Conservation (phyloP, 176 grass and related monocot species). For the Aegilops umbellulata region DNA sequence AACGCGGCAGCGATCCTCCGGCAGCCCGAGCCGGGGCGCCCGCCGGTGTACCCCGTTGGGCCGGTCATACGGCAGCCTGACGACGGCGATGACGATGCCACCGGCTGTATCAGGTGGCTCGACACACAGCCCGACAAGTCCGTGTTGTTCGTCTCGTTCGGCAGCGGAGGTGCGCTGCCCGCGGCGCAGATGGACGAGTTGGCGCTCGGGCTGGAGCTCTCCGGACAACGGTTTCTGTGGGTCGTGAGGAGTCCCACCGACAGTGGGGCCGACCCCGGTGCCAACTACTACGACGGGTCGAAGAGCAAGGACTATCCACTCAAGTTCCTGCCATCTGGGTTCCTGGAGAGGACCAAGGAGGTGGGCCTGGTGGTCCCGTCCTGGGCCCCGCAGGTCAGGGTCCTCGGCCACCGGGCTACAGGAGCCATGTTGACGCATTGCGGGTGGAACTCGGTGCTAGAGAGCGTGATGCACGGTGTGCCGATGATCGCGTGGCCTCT, state of each 20-base stretch:
- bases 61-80: slow-evolving; percentile 13
- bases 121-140: slow-evolving; percentile 35
- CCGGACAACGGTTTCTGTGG: slow-evolving; percentile 35
- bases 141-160: slow-evolving; percentile 53
- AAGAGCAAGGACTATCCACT: slow-evolving; percentile 7
- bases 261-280: background rate
- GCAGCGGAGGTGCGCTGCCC: slow-evolving; percentile 24
- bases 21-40: slow-evolving; percentile 12
- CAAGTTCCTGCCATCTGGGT: slow-evolving; percentile 5
- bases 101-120: slow-evolving; percentile 37
- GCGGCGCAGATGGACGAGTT: slow-evolving; percentile 36
- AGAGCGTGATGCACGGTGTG: slow-evolving; percentile 27
- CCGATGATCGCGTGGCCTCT: slow-evolving; percentile 54
- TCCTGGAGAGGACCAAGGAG: slow-evolving; percentile 22
- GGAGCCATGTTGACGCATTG: slow-evolving; percentile 43
- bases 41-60: slow-evolving; percentile 43
- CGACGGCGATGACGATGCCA: background rate
- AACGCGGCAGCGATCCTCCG: slow-evolving; percentile 21
- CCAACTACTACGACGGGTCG: slow-evolving; percentile 21
- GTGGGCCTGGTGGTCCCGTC: slow-evolving; percentile 18
- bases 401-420: slow-evolving; percentile 34
- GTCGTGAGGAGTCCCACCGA: slow-evolving; percentile 37
- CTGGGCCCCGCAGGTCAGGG: slow-evolving; percentile 34
- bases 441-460: slow-evolving; percentile 48
- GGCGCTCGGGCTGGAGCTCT: slow-evolving; percentile 38